Conservation (phyloP, 148 eudicot species). For the Rhododendron griersonianum region DNA sequence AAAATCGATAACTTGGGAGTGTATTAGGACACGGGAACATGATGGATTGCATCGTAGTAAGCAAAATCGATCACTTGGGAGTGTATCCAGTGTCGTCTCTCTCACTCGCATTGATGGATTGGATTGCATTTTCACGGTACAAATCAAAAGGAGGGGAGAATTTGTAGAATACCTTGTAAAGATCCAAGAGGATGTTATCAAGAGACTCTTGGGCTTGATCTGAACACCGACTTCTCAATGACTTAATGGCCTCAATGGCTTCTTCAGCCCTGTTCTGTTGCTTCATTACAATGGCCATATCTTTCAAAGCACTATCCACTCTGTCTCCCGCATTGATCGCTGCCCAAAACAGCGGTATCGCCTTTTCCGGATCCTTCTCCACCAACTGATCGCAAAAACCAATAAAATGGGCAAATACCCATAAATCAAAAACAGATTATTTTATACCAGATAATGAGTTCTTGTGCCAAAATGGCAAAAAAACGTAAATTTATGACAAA, state of each 20-base stretch:
- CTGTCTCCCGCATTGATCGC: constrained; percentile 96
- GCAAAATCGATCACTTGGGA: no score
- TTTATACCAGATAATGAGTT: neutral
- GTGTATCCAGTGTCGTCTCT: no score
- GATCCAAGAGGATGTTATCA: constrained; percentile 90
- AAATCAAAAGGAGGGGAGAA: neutral
- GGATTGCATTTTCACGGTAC: neutral
- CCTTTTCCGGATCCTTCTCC: constrained; percentile 97
- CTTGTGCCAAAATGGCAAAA: neutral
- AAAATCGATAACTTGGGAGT: no score
- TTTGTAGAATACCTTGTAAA: constrained; percentile 58
- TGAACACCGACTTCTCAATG: constrained; percentile 69
- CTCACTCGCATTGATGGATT: no score
- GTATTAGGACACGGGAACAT: no score
- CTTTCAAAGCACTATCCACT: constrained; percentile 95
- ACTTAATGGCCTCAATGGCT: constrained; percentile 93
- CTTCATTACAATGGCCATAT: constrained; percentile 99
- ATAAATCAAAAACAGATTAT: neutral
- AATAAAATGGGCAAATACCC: neutral
- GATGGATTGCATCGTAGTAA: no score
- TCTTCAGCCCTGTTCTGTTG: constrained; percentile 93
- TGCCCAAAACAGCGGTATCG: constrained; percentile 96
- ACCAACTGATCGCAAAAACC: constrained; percentile 51
- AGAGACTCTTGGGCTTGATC: constrained; percentile 98
- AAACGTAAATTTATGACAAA: neutral